Evolutionary conservation across 768 basidiomycete genomes (phyloP).

Genomic region (Leccinum ochraceum): DNA sequence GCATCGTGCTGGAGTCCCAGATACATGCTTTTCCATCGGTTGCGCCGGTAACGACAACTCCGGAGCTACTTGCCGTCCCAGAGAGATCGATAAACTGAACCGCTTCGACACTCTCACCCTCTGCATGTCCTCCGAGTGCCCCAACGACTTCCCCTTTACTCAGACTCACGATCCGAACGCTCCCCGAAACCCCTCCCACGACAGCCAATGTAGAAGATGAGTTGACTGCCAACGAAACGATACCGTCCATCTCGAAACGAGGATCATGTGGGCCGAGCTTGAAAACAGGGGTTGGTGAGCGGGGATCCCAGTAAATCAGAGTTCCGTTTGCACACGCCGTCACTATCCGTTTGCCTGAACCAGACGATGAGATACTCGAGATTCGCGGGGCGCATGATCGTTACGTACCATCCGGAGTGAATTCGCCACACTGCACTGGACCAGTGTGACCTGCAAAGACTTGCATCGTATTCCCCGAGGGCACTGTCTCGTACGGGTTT

Average conservation of each 20-base stretch:
- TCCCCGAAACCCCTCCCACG: constrained; percentile 83
- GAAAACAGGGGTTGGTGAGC: constrained; percentile 72
- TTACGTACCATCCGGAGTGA: constrained; percentile 80
- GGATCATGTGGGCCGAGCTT: constrained; percentile 72
- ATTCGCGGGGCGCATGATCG: neutral
- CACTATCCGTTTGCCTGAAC: constrained; percentile 79
- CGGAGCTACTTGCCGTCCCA: constrained; percentile 49
- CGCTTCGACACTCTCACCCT: constrained; percentile 88
- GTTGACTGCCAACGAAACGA: constrained; percentile 86
- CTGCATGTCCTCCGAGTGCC: constrained; percentile 78
- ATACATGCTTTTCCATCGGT: constrained; percentile 94
- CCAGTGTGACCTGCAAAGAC: constrained; percentile 92
- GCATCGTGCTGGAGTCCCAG: constrained; percentile 91
- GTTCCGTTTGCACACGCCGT: constrained; percentile 83
- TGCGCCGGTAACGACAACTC: constrained; percentile 77
- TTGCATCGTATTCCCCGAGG: constrained; percentile 93
- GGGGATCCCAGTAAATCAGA: constrained; percentile 91
- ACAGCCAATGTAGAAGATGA: constrained; percentile 87
- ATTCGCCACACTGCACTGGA: constrained; percentile 82
- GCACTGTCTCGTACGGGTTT: constrained; percentile 56
- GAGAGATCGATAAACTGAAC: constrained; percentile 81
- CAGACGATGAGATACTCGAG: constrained; percentile 7
- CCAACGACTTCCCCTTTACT: constrained; percentile 82
- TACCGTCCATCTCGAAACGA: constrained; percentile 78
- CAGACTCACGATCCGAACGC: constrained; percentile 84